Evolutionary conservation across 75 land plant species (phyloP).

Genomic region (Pinus tabuliformis): DNA sequence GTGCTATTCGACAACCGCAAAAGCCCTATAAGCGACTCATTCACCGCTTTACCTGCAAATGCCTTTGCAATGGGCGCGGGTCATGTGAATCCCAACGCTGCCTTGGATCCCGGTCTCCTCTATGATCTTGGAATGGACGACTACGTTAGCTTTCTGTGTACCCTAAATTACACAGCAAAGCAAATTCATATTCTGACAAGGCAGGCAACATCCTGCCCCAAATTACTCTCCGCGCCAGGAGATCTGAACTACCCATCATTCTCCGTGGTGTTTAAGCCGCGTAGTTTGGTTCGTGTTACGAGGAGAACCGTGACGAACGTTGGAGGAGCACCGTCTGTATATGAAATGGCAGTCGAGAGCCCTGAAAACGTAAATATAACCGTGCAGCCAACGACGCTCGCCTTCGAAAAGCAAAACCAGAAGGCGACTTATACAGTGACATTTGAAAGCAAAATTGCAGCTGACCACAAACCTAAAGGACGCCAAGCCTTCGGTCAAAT

Average conservation of each 20-base stretch:
- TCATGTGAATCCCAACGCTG: conserved; percentile 7
- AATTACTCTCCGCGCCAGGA: background rate
- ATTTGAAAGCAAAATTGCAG: background rate
- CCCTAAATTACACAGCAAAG: background rate
- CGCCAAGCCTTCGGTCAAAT: background rate
- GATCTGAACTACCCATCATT: conserved; percentile 55
- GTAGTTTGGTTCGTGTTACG: no score
- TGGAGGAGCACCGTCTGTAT: conserved; percentile 3
- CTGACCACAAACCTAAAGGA: no score
- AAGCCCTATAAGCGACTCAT: background rate
- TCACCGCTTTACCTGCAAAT: conserved; percentile 6
- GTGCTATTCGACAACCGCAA: background rate
- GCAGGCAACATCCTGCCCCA: background rate
- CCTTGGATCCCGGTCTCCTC: conserved; percentile 15
- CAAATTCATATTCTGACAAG: conserved; percentile 7
- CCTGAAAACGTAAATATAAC: conserved; percentile 20
- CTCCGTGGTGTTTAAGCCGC: conserved; percentile 1
- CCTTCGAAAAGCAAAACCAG: conserved; percentile 17
- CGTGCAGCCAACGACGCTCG: conserved; percentile 25
- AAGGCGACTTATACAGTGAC: conserved; percentile 18
- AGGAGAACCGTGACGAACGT: background rate
- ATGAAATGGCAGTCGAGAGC: conserved; percentile 12
- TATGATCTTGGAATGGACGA: conserved; percentile 15
- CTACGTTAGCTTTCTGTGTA: conserved; percentile 23
- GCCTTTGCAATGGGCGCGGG: conserved; percentile 21